A percentile compares a stretch with the other conserved stretches of the same genome.
These are phyloP conservation scores for Monilinia fructicola DNA, from an alignment of 2,329 filamentous ascomycete genomes.

Conservation along the genomic window DNA sequence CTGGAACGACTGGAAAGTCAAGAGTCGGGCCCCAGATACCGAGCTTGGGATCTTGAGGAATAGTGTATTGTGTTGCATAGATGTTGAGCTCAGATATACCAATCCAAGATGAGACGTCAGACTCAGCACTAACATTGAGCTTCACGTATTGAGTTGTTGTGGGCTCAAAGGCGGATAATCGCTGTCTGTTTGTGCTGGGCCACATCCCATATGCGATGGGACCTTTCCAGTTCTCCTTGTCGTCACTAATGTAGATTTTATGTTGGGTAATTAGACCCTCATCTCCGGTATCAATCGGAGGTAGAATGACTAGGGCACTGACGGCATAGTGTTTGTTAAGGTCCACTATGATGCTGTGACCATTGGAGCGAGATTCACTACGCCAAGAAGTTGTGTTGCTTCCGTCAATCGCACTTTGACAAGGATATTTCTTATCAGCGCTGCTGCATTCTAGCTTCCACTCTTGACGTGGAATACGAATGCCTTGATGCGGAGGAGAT, in stretches of 20 bases:
- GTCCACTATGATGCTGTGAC: conserved; percentile 11
- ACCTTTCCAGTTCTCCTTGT: background rate
- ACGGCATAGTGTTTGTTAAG: background rate
- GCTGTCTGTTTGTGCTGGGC: conserved; percentile 11
- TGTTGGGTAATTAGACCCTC: conserved; percentile 10
- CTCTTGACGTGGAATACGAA: background rate
- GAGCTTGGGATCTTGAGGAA: conserved; percentile 2
- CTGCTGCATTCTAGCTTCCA: conserved; percentile 12
- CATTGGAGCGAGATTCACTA: background rate
- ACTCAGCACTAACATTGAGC: conserved; percentile 1
- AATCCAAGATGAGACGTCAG: background rate
- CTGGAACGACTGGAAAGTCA: conserved; percentile 15
- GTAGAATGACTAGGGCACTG: conserved; percentile 6
- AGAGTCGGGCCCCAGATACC: conserved; percentile 10
- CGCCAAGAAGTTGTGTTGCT: conserved; percentile 9
- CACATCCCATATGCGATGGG: conserved; percentile 13
- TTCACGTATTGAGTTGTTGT: conserved; percentile 8
- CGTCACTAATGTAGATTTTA: background rate
- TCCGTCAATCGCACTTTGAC: conserved; percentile 6
- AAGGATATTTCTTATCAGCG: background rate
- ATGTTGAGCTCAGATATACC: conserved; percentile 9
- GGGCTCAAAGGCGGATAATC: conserved; percentile 9
- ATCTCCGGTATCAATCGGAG: background rate
- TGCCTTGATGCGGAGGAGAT: conserved; percentile 5
- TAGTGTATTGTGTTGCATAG: conserved; percentile 11